phyloP scores from a whole-genome alignment of 2,329 filamentous ascomycete species.

The Trichoderma semiorbis region DNA sequence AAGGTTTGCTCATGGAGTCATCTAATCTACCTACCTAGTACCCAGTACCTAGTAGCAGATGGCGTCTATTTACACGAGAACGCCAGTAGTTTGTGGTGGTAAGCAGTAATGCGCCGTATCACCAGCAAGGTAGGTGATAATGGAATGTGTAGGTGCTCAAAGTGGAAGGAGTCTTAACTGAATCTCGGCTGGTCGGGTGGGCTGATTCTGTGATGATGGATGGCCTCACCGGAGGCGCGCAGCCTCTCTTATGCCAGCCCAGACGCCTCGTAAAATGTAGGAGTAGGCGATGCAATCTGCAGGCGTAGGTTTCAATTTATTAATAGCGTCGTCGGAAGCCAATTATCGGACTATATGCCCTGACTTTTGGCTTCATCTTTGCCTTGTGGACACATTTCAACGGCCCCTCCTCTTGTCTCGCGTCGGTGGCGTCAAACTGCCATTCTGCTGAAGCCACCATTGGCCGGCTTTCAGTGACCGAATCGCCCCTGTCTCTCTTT shows the following conservation, averaged over 20 bases:
- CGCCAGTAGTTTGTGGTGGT: not conserved
- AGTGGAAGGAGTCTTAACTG: conserved; percentile 6
- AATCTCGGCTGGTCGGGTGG: conserved; percentile 4
- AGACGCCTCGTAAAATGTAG: not conserved
- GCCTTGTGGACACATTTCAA: conserved; percentile 5
- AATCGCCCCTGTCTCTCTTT: not conserved
- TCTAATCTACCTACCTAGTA: not conserved
- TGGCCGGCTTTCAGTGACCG: not conserved
- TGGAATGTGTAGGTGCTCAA: not conserved
- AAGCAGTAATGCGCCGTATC: not conserved
- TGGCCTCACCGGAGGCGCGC: conserved; percentile 4
- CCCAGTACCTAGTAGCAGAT: not conserved
- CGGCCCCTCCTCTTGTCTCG: not conserved
- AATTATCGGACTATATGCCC: not conserved
- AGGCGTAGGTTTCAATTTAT: not conserved
- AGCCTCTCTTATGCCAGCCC: not conserved
- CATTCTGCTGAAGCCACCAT: not conserved
- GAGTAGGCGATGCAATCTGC: not conserved
- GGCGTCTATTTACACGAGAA: not conserved
- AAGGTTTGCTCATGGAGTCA: not conserved
- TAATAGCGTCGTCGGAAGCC: not conserved
- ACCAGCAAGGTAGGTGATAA: not conserved
- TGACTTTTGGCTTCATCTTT: not conserved
- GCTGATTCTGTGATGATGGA: conserved; percentile 12
- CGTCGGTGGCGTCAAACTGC: not conserved